phyloP scores from a whole-genome alignment of 2,329 filamentous ascomycete genomes.

The Berkeleyomyces basicola region DNA sequence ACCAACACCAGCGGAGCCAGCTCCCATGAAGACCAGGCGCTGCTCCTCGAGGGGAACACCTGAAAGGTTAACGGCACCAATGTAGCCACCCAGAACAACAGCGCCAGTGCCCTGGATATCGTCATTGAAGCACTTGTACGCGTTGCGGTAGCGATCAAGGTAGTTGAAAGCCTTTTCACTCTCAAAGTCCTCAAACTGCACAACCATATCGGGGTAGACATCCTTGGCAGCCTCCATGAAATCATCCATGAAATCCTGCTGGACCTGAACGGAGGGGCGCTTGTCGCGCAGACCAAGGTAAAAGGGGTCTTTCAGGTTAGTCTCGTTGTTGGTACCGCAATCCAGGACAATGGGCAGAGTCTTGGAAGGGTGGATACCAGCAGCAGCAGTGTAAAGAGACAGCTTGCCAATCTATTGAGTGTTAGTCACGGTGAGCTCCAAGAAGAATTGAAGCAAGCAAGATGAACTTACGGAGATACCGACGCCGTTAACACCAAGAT shows the following conservation, averaged over 20 bases:
- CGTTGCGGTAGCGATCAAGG: slow-evolving; percentile 72
- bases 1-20: slow-evolving; percentile 87
- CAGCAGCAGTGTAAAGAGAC: slow-evolving; percentile 84
- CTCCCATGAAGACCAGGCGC: slow-evolving; percentile 88
- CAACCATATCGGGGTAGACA: slow-evolving; percentile 47
- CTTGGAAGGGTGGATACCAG: slow-evolving; percentile 80
- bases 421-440: slow-evolving; percentile 2
- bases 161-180: slow-evolving; percentile 83
- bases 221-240: slow-evolving; percentile 86
- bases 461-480: slow-evolving; percentile 65
- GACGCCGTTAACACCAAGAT: slow-evolving; percentile 92
- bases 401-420: slow-evolving; percentile 63
- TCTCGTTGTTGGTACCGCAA: slow-evolving; percentile 49
- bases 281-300: slow-evolving; percentile 82
- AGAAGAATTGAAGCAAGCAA: background rate
- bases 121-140: slow-evolving; percentile 94
- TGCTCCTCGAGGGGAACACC: slow-evolving; percentile 78
- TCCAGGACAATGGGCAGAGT: slow-evolving; percentile 57
- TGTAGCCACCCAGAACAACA: slow-evolving; percentile 73
- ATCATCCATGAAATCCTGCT: slow-evolving; percentile 89
- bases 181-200: slow-evolving; percentile 97
- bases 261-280: slow-evolving; percentile 60
- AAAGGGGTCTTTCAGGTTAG: slow-evolving; percentile 50
- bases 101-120: slow-evolving; percentile 96
- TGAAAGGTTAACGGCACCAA: slow-evolving; percentile 64